Conservation (phyloP, 2,329 filamentous ascomycete genomes). For the Ophiostoma ulmi region DNA sequence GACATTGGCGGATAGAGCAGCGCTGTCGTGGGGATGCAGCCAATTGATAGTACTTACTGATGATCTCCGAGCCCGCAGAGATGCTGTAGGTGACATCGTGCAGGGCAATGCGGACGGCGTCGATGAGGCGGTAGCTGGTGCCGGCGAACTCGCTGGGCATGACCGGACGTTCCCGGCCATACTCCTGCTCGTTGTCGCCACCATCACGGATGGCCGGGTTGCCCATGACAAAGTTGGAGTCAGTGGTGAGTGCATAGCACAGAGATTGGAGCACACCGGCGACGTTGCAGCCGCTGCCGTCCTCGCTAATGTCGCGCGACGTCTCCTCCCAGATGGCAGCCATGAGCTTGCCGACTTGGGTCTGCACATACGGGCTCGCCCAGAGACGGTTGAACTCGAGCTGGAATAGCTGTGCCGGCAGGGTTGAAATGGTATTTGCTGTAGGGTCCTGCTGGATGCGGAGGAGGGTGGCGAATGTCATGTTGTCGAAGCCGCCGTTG, state of each 20-base stretch:
- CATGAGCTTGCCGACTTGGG: neutral
- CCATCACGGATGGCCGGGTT: neutral
- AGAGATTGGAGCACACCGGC: neutral
- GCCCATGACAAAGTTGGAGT: constrained; percentile 1
- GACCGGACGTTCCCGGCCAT: neutral
- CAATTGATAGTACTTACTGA: neutral
- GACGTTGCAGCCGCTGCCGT: neutral
- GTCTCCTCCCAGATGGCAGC: constrained; percentile 13
- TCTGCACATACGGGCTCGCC: neutral
- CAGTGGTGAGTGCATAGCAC: neutral
- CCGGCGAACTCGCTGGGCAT: neutral
- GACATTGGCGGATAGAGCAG: neutral
- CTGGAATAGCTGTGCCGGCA: neutral
- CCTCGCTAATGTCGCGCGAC: neutral
- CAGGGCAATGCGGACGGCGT: constrained; percentile 4
- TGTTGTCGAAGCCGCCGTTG: neutral
- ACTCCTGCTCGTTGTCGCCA: neutral
- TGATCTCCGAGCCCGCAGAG: neutral
- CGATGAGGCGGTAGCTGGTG: constrained; percentile 7
- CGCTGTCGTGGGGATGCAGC: too few species aligned
- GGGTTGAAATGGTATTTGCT: neutral
- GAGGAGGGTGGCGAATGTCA: neutral
- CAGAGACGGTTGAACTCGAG: constrained; percentile 5
- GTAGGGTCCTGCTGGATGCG: neutral
- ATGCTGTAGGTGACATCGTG: neutral